Conservation (phyloP, 139 green algal species). For the Tetradesmus lagerheimii region DNA sequence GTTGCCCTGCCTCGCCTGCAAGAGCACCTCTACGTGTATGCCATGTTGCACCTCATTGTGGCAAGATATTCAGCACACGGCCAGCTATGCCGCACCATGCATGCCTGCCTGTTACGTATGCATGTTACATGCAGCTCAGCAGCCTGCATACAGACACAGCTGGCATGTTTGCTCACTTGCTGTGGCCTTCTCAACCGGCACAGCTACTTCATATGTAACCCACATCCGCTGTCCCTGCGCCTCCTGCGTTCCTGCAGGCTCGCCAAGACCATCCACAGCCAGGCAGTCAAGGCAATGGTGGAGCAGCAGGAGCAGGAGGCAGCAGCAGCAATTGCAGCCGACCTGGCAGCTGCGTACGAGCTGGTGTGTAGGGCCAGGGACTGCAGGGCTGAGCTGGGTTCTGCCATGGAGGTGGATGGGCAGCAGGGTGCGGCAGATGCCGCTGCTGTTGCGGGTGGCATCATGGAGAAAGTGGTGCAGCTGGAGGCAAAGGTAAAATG, state of each 20-base stretch:
- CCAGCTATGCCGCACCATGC: too few relatives aligned
- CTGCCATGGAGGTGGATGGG: background rate
- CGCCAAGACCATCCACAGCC: background rate
- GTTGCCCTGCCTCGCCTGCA: background rate
- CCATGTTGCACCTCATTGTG: too few relatives aligned
- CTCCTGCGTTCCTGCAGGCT: background rate
- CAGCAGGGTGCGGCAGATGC: background rate
- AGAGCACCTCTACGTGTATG: too few relatives aligned
- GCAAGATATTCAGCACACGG: too few relatives aligned
- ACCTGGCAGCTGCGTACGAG: slow-evolving; percentile 20
- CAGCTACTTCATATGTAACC: background rate
- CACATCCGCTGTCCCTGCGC: too few relatives aligned
- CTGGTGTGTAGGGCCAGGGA: slow-evolving; percentile 14
- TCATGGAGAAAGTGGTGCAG: background rate
- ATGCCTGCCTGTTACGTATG: too few relatives aligned
- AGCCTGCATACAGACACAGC: background rate
- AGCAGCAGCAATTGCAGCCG: background rate
- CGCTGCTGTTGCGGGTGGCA: background rate
- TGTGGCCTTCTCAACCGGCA: too few relatives aligned
- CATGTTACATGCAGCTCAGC: too few relatives aligned
- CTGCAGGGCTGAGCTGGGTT: background rate
- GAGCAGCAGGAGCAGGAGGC: background rate
- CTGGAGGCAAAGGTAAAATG: slow-evolving; percentile 17
- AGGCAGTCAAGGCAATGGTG: background rate
- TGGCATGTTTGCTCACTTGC: too few relatives aligned